These are phyloP conservation scores for Pseudogymnoascus sp. DNA, from an alignment of 2,329 filamentous ascomycete genomes.

Conservation along the genomic window DNA sequence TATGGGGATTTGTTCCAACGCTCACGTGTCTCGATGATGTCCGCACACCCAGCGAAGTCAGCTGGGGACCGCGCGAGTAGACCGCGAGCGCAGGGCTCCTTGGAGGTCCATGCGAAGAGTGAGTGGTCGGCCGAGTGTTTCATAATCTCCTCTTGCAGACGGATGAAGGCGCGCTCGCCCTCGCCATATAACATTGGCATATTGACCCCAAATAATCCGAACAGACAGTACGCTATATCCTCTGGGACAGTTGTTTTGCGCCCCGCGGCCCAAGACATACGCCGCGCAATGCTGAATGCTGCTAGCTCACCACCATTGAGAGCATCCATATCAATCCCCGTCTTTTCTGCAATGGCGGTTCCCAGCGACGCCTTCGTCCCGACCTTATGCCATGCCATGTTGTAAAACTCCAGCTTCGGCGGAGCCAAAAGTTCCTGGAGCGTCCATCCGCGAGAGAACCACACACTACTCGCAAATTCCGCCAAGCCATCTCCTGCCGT, in stretches of 20 bases:
- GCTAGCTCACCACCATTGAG: constrained; percentile 19
- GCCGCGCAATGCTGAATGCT: constrained; percentile 23
- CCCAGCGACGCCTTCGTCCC: constrained; percentile 13
- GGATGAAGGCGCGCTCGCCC: constrained; percentile 21
- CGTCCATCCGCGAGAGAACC: constrained; percentile 18
- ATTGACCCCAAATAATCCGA: constrained; percentile 28
- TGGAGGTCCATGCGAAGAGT: constrained; percentile 27
- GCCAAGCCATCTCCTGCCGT: neutral
- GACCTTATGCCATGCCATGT: constrained; percentile 13
- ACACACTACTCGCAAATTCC: constrained; percentile 10
- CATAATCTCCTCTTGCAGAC: constrained; percentile 29
- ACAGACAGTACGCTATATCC: constrained; percentile 26
- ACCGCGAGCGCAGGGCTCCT: neutral
- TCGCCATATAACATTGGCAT: constrained; percentile 32
- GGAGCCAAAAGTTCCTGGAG: constrained; percentile 17
- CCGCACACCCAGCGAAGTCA: neutral
- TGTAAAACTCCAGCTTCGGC: constrained; percentile 13
- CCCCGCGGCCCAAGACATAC: constrained; percentile 25
- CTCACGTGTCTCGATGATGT: neutral
- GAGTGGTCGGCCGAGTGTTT: constrained; percentile 29
- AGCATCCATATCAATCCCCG: constrained; percentile 18
- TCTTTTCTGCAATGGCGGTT: constrained; percentile 10
- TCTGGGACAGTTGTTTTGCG: constrained; percentile 22
- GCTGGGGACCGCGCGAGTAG: constrained; percentile 14
- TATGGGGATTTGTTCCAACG: constrained; percentile 14